Percentiles rank a stretch among this genome's conserved stretches.
These are phyloP conservation scores for Achaetomiella virescens DNA, from an alignment of 495 filamentous ascomycete genomes.

Conservation along the genomic window DNA sequence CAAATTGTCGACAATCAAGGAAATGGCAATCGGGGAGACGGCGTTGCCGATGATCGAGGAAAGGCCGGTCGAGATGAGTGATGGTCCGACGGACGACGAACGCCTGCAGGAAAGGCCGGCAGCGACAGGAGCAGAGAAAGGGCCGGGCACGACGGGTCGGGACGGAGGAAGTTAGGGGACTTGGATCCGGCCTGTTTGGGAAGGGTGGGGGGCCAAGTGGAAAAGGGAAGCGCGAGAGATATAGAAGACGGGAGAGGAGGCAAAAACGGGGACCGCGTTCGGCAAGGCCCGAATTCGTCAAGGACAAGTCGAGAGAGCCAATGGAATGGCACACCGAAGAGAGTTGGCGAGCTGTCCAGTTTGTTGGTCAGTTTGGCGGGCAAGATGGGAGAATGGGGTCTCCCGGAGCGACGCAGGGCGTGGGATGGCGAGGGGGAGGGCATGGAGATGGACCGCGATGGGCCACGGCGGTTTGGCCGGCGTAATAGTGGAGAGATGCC, in stretches of 20 bases:
- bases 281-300: constrained; percentile 8
- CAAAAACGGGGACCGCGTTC: background rate
- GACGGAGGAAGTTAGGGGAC: constrained; percentile 2
- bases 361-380: no score
- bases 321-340: background rate
- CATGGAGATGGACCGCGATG: constrained; percentile 22
- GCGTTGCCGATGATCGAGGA: constrained; percentile 1
- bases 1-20: background rate
- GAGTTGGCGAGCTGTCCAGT: background rate
- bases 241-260: constrained; percentile 1
- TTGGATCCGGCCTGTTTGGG: constrained; percentile 17
- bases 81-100: no score
- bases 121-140: constrained; percentile 13
- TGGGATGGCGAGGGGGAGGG: constrained; percentile 3
- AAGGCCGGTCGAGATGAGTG: background rate
- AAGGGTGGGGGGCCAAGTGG: constrained; percentile 14
- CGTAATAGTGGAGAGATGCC: constrained; percentile 47
- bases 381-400: no score
- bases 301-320: background rate
- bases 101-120: no score
- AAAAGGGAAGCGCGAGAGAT: background rate
- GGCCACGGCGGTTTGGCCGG: constrained; percentile 48
- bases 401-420: background rate
- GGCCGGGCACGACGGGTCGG: constrained; percentile 14
- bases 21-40: background rate